Evolutionary conservation across 2,329 filamentous ascomycete species (phyloP).

Genomic region (Colletotrichum costaricense): DNA sequence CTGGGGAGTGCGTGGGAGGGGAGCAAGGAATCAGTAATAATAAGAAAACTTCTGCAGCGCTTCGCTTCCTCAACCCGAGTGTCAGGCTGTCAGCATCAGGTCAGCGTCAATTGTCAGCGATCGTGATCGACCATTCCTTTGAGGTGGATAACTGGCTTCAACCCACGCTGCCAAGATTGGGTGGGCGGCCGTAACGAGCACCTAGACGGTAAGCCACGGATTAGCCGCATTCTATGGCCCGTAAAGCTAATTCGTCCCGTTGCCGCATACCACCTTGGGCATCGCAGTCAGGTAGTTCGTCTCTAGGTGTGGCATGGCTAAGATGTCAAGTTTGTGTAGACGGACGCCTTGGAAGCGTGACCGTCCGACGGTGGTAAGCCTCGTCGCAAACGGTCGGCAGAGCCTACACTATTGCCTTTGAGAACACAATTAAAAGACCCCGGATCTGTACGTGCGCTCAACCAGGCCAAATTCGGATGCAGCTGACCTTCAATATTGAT

Average conservation of each 20-base stretch:
- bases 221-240: neutral
- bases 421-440: neutral
- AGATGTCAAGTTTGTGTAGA: neutral
- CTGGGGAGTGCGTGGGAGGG: neutral
- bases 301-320: neutral
- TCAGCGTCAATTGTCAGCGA: neutral
- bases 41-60: neutral
- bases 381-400: conserved; percentile 26
- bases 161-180: neutral
- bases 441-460: neutral
- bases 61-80: neutral
- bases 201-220: neutral
- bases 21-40: neutral
- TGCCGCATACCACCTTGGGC: neutral
- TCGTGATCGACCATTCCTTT: neutral
- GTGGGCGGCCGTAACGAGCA: neutral
- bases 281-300: neutral
- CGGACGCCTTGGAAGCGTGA: neutral
- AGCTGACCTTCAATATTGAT: neutral
- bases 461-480: neutral
- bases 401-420: neutral
- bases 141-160: neutral
- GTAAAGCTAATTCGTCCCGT: neutral
- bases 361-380: conserved; percentile 18
- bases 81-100: neutral